Evolutionary conservation across 116 monocot genomes (phyloP).

Genomic region (Zostera marina): DNA sequence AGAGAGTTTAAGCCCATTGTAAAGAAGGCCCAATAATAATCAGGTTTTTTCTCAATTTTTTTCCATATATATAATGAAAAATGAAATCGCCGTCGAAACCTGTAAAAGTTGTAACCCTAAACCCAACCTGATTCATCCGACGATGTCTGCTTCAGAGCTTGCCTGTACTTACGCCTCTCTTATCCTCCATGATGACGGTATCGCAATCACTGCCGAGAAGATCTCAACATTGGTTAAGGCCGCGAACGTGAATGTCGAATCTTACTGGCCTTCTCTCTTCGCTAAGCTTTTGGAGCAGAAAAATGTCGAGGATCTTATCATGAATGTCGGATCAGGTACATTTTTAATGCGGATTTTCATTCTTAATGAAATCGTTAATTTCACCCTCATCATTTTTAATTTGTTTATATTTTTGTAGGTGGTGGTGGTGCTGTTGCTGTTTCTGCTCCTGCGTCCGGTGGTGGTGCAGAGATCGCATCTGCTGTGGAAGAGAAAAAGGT

Average conservation of each 20-base stretch:
- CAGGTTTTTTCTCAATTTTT: no score
- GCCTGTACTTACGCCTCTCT: constrained; percentile 61
- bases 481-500: constrained; percentile 61
- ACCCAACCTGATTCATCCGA: neutral
- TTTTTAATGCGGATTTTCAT: neutral
- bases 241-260: constrained; percentile 48
- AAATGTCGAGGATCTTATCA: constrained; percentile 62
- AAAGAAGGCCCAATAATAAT: no score
- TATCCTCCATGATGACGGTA: constrained; percentile 66
- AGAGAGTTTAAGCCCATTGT: no score
- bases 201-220: constrained; percentile 79
- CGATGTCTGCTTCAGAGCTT: constrained; percentile 21
- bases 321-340: constrained; percentile 56
- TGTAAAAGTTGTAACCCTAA: no score
- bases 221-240: constrained; percentile 53
- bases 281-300: constrained; percentile 63
- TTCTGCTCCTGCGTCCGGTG: constrained; percentile 35
- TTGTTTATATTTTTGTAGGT: constrained; percentile 17
- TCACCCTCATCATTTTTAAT: neutral
- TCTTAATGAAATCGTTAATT: neutral
- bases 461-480: constrained; percentile 17
- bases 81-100: no score
- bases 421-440: constrained; percentile 47
- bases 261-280: constrained; percentile 73
- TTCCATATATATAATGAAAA: no score